Conservation (phyloP, 768 basidiomycete genomes). For the Clitopilus hobsonii region DNA sequence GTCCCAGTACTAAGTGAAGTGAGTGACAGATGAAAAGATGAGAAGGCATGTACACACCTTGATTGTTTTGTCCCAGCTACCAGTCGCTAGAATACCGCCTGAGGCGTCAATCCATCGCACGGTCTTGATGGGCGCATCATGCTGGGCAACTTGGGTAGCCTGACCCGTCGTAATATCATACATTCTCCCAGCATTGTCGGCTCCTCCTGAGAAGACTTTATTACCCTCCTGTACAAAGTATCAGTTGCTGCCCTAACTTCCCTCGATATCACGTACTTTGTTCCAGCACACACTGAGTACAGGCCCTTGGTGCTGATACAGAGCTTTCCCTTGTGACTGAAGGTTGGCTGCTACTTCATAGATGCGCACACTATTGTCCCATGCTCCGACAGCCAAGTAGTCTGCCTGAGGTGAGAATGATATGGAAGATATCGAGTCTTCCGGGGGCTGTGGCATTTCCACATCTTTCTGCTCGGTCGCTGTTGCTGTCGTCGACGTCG, state of each 20-base stretch:
- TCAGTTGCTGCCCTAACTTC: not conserved
- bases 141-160: conserved; percentile 78
- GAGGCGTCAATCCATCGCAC: conserved; percentile 79
- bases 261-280: conserved; percentile 58
- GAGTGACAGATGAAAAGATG: conserved; percentile 1
- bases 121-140: conserved; percentile 84
- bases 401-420: conserved; percentile 84
- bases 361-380: conserved; percentile 92
- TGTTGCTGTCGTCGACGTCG: conserved; percentile 31
- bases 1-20: conserved; percentile 80
- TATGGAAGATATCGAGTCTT: conserved; percentile 83
- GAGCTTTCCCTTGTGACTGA: conserved; percentile 83
- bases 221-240: conserved; percentile 66
- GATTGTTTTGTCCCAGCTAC: conserved; percentile 97
- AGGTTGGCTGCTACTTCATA: conserved; percentile 84
- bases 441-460: conserved; percentile 75
- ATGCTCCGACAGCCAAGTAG: conserved; percentile 88
- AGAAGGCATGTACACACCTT: conserved; percentile 51
- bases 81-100: conserved; percentile 80
- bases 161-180: conserved; percentile 86
- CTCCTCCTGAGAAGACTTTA: conserved; percentile 88
- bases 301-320: conserved; percentile 88
- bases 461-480: conserved; percentile 64
- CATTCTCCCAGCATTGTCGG: conserved; percentile 93
- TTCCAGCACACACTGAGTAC: conserved; percentile 89